A percentile compares a stretch with the other conserved stretches of the same genome.
Evolutionary conservation across 2,329 filamentous ascomycete species (phyloP).

Genomic region (Coniochaeta sp.): DNA sequence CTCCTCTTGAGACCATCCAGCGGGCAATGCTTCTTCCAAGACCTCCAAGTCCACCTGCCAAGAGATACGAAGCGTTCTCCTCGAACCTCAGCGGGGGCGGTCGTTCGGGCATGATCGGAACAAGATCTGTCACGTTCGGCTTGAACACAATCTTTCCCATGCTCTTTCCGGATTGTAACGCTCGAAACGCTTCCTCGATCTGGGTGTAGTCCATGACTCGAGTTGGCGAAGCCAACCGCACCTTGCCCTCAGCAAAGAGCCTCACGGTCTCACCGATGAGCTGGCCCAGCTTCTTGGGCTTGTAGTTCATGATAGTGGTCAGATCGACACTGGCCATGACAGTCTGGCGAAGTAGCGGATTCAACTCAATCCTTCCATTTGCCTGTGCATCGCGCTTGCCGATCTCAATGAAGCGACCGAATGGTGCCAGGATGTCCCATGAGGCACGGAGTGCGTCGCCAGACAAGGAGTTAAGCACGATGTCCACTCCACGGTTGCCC

Average conservation of each 20-base stretch:
- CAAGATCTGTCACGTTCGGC: neutral
- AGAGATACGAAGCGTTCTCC: conserved; percentile 2
- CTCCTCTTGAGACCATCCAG: conserved; percentile 28
- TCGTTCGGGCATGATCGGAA: neutral
- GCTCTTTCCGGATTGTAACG: conserved; percentile 1
- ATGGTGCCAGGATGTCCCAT: conserved; percentile 34
- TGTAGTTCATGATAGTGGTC: neutral
- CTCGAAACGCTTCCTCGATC: neutral
- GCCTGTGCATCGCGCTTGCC: conserved; percentile 30
- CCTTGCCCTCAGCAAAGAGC: conserved; percentile 5
- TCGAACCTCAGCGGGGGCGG: neutral
- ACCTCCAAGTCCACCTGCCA: conserved; percentile 32
- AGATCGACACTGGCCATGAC: neutral
- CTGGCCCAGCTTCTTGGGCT: conserved; percentile 10
- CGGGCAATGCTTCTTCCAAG: conserved; percentile 26
- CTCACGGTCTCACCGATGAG: conserved; percentile 14
- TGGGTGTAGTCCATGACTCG: neutral
- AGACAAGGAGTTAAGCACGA: conserved; percentile 32
- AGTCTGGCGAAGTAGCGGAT: neutral
- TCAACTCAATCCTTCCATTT: conserved; percentile 9
- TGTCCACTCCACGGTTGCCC: conserved; percentile 22
- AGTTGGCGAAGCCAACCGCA: neutral
- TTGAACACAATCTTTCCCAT: conserved; percentile 3
- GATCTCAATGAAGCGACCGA: conserved; percentile 37
- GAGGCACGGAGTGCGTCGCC: conserved; percentile 32